Evolutionary conservation across 345 rosid genomes (phyloP), one percentile per base, ranked within the genome.

Genomic region (Citrus trifoliata): DNA sequence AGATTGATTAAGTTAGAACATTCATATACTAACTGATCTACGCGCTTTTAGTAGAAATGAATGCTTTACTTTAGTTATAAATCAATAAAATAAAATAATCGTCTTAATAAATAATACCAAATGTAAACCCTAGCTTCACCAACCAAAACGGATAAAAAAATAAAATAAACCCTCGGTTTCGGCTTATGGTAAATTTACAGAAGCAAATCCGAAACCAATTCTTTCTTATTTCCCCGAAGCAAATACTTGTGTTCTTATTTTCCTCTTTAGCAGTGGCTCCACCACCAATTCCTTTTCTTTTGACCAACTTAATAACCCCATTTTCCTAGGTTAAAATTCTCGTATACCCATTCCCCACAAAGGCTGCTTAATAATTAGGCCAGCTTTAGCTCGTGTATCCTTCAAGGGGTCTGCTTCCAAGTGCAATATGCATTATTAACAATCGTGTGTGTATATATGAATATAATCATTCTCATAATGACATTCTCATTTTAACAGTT

Each of bases 301-400:
- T 81, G 73, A 78, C 88, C 79, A 67, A 14, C 21, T 67, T 28
- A 51, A 33, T n/a, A 63, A 24, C 28, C 59, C 75, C 70, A 63
- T 46, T 71, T 76, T 73, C 67, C 79, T 60, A 59, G 77, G 70
- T 71, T 71, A 68, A 46, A 71, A 24, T 74, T 42, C 64, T 13
- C 53, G 19, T 22, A 27, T 56, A 6, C 67, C 67, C 53, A 65
- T 38, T 55, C 65, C 71, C 71, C 70, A 55, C 38, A 55, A 67
- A 74, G 51, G 78, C 62, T 13, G 62, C 19, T 40, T 35, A 60
- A 74, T 27, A 7, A 2, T 1, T 53, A 46, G 51, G 18, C 68
- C 38, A 74, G 28, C 77, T 74, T 62, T 74, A 5, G 12, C n/a
- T 62, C 5, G n/a, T 27, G 77, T 42, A 42, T 74, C 48, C 69